Base-by-base conservation (phyloP, 2,329 filamentous ascomycete species). In the Gnomoniopsis smithogilvyi region DNA sequence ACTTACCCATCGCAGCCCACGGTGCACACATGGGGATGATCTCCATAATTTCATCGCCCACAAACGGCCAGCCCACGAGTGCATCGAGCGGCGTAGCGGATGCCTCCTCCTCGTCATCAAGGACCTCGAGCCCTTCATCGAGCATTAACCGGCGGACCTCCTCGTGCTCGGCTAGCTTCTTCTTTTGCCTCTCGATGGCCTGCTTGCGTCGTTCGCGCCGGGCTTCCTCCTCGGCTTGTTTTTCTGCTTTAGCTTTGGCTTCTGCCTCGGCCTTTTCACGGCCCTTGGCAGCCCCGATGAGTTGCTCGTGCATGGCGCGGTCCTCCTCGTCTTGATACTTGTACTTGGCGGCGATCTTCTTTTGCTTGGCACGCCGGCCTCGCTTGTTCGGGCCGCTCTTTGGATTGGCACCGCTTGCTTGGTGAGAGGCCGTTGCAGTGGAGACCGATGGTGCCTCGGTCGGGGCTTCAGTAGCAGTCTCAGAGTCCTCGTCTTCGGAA, bases 251-350 rank as follows among this genome's bases (percentile, higher is more conserved):
- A 41, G 85, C 86, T 61, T 82, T 79, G 1, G 84, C 83, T 66
- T 91, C 89, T 2, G 86, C 88, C 66, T 89, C 85, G 15, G 83
- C 85, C 63, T 87, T 86, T 66, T 90, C 82, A 41, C 84, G 82
- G 1, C 88, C 88, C 0, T 82, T 81, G 60, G 82, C 78, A 2
- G 91, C 88, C 43, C 95, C 95, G n/a, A 96, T 86, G n/a, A 98
- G 81, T 24, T 87, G 82, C 73, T 97, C 89, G 34, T 92, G 92
- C 0, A 93, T 83, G 7, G 83, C 84, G 14, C 92, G 91, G 68
- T 99, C 95, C 73, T 96, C 94, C 57, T 96, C 92, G 67, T 98
- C 94, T 78, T 98, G 95, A 66, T 96, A 80, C 49, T 90, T 94
- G 75, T 99, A 99, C 72, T 96, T 97, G 60, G 85, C 79, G 3